phyloP scores from a whole-genome alignment of 2,329 filamentous ascomycete species.

The Penicillium sp. region DNA sequence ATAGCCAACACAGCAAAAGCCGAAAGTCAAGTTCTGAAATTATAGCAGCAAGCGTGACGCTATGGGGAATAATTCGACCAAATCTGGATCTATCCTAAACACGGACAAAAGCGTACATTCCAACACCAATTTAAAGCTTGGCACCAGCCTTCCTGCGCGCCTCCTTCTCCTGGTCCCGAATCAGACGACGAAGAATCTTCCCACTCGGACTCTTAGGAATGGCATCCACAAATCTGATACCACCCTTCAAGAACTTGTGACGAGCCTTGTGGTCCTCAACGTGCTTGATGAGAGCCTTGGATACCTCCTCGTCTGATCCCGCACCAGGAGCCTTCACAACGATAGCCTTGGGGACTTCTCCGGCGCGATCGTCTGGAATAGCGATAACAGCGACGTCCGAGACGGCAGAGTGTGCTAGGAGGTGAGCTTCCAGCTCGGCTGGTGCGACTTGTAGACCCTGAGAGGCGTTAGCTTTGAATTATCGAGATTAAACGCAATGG shows the following conservation, averaged over 20 bases:
- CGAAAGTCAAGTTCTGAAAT: too few species aligned
- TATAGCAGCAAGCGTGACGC: too few species aligned
- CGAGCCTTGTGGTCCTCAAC: conserved; percentile 63
- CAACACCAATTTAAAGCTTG: conserved; percentile 57
- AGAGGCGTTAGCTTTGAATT: conserved; percentile 1
- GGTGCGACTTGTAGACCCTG: conserved; percentile 82
- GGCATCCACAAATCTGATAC: conserved; percentile 58
- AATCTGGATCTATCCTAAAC: neutral
- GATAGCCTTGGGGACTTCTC: conserved; percentile 66
- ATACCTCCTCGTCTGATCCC: conserved; percentile 52
- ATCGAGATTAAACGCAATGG: neutral
- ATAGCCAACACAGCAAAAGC: too few species aligned
- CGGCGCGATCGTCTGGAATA: conserved; percentile 64
- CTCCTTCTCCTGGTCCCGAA: conserved; percentile 75
- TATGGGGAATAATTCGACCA: too few species aligned
- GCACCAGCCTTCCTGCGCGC: conserved; percentile 63
- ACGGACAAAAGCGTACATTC: neutral
- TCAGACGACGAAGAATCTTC: conserved; percentile 63
- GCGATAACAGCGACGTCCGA: conserved; percentile 78
- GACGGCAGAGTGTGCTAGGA: conserved; percentile 74
- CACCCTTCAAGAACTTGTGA: conserved; percentile 65
- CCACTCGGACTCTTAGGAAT: conserved; percentile 65
- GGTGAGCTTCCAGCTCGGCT: conserved; percentile 77
- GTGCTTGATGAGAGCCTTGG: conserved; percentile 57
- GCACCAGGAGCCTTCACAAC: conserved; percentile 61